Evolutionary conservation across 495 filamentous ascomycete species (phyloP), one percentile per base, ranked within the genome.

Genomic region (Penicillium subrubescens): DNA sequence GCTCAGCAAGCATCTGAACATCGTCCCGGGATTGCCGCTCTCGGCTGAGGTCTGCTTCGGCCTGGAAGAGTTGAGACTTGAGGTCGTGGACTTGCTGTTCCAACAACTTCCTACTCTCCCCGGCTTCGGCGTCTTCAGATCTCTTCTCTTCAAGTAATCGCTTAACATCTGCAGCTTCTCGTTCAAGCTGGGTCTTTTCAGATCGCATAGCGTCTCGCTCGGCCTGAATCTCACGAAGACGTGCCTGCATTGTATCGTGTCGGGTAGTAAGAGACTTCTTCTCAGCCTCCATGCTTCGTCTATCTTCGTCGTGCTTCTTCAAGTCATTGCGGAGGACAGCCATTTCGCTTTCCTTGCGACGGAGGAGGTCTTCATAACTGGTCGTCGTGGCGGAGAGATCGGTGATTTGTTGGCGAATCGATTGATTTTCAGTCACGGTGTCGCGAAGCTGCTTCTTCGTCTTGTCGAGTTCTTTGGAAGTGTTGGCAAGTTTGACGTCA

Each of bases 1-100:
- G 93, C 64, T 97, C 92, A 3, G 91, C 86, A 62, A 97, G 90
- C 77, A 97, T 88, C 62, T 91, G 91, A 35, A 97, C 93, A 75
- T 99, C 96, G 64, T 97, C 93, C 64, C 96, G 85, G n/a, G 94
- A 97, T 75, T 99, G 95, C 15, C 92, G 87, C 72, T 97, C 95
- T 8, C 92, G 85, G 72, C 93, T 96, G 12, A 98, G 84, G 57
- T 97, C 95, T 65, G 89, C 87, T 71, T 98, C 93, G 5, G 91
- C 86, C 67, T 92, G 84, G 76, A 92, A 93, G 4, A 98, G 82
- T 69, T 97, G 88, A 12, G 83, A 79, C 71, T 97, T 97, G 15
- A 98, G 82, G 63, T 96, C 93, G 39, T 90, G 84, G 58, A 96
- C 89, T 69, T 99, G 95, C 15, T 89, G 83, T 72, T 97, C 93